These are phyloP conservation scores for Arbutus unedo DNA, from an alignment of 148 eudicot genomes.

Conservation along the genomic window DNA sequence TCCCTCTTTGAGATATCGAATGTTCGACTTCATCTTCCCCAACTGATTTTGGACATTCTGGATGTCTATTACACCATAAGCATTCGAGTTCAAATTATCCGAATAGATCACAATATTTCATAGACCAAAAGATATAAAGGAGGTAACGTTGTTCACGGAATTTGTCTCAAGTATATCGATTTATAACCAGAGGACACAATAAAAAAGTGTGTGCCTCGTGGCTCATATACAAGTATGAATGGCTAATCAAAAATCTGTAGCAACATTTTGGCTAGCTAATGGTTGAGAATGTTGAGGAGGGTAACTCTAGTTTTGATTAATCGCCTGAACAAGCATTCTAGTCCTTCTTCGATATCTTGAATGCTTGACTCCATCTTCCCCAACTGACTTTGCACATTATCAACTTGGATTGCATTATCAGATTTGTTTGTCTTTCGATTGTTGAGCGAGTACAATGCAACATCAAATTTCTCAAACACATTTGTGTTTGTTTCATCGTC, in stretches of 20 bases:
- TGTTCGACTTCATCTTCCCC: conserved; percentile 24
- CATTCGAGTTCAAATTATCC: neutral
- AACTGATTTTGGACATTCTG: conserved; percentile 24
- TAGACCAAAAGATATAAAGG: neutral
- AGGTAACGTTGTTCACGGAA: neutral
- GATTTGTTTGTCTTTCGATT: conserved; percentile 23
- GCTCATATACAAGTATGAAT: neutral
- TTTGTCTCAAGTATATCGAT: neutral
- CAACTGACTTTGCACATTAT: conserved; percentile 19
- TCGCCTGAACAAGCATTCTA: conserved; percentile 37
- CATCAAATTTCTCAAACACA: conserved; percentile 31
- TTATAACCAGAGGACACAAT: neutral
- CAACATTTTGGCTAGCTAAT: conserved; percentile 13
- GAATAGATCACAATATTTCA: neutral
- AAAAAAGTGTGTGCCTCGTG: neutral
- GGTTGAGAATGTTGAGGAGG: conserved; percentile 26
- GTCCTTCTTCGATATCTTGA: conserved; percentile 37
- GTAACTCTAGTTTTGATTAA: conserved; percentile 39
- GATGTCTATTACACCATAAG: neutral
- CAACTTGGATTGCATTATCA: neutral
- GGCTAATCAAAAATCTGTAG: neutral
- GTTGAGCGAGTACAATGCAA: conserved; percentile 19
- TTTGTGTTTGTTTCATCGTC: conserved; percentile 8
- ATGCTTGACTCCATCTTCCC: conserved; percentile 26
- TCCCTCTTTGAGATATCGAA: conserved; percentile 36